phyloP scores from a whole-genome alignment of 2,329 filamentous ascomycete genomes.

The Trichophyton benhamiae region DNA sequence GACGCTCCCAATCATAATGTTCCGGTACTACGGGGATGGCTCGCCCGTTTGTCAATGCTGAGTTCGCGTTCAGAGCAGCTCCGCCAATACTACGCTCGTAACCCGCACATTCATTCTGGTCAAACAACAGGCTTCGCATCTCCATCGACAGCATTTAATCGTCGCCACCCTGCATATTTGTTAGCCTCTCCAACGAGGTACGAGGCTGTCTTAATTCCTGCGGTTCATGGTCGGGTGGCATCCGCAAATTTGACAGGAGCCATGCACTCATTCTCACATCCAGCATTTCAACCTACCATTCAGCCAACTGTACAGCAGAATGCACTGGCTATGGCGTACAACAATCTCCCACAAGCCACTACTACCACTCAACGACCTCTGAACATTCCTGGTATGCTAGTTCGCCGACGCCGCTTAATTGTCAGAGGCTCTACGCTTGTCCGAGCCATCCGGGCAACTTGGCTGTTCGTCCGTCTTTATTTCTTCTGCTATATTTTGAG shows the following conservation, averaged over 20 bases:
- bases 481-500: constrained; percentile 49
- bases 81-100: constrained; percentile 14
- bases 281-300: too few relatives aligned
- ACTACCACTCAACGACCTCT: not conserved
- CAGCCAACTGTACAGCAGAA: too few relatives aligned
- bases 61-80: constrained; percentile 23
- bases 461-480: constrained; percentile 47
- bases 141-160: not conserved
- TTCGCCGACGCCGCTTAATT: not conserved
- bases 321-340: too few relatives aligned
- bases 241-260: too few relatives aligned
- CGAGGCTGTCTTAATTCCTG: constrained; percentile 27
- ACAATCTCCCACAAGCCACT: not conserved
- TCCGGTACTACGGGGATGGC: constrained; percentile 18
- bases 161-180: constrained; percentile 25
- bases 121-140: not conserved
- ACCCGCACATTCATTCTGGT: not conserved
- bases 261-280: too few relatives aligned
- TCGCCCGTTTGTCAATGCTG: constrained; percentile 22
- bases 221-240: too few relatives aligned
- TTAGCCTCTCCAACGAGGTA: constrained; percentile 36
- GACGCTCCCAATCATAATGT: constrained; percentile 23
- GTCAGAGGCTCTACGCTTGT: constrained; percentile 3
- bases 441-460: constrained; percentile 32
- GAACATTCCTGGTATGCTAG: not conserved